Percentiles rank a stretch among this genome's conserved stretches.
phyloP scores from a whole-genome alignment of 176 grass and related monocot genomes.

The Hordeum vulgare region DNA sequence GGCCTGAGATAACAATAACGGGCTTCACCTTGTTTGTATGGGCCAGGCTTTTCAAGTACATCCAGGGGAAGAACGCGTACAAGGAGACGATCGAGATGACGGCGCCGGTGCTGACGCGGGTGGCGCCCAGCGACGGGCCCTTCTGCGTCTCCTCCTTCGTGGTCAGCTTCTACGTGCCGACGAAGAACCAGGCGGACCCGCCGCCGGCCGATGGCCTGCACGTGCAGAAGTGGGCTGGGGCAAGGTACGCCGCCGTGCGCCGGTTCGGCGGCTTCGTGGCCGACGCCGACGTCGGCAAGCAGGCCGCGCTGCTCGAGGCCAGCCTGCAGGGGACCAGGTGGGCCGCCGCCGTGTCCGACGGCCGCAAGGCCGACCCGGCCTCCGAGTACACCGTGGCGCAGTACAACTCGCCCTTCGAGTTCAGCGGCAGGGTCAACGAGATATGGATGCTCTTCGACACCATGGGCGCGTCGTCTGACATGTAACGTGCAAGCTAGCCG shows the following conservation, averaged over 20 bases:
- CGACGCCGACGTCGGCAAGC: constrained; percentile 46
- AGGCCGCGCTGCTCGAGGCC: constrained; percentile 56
- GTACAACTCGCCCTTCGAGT: constrained; percentile 96
- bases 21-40: not conserved
- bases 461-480: not conserved
- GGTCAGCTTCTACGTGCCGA: constrained; percentile 82
- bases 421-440: constrained; percentile 83
- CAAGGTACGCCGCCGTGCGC: constrained; percentile 55
- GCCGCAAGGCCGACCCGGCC: constrained; percentile 16
- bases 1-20: not conserved
- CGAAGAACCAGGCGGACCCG: constrained; percentile 66
- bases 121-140: constrained; percentile 75
- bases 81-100: constrained; percentile 87
- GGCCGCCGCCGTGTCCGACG: constrained; percentile 50
- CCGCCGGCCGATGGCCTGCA: constrained; percentile 60
- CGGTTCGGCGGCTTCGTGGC: constrained; percentile 69
- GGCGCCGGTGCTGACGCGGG: constrained; percentile 67
- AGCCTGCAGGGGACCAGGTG: constrained; percentile 68
- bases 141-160: constrained; percentile 74
- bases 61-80: constrained; percentile 75
- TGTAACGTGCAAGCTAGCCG: not conserved
- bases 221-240: constrained; percentile 49
- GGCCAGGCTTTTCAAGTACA: constrained; percentile 75
- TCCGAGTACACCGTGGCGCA: constrained; percentile 78
- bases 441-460: constrained; percentile 80